phyloP scores from a whole-genome alignment of 768 basidiomycete genomes.

The Daedaleopsis nitida region DNA sequence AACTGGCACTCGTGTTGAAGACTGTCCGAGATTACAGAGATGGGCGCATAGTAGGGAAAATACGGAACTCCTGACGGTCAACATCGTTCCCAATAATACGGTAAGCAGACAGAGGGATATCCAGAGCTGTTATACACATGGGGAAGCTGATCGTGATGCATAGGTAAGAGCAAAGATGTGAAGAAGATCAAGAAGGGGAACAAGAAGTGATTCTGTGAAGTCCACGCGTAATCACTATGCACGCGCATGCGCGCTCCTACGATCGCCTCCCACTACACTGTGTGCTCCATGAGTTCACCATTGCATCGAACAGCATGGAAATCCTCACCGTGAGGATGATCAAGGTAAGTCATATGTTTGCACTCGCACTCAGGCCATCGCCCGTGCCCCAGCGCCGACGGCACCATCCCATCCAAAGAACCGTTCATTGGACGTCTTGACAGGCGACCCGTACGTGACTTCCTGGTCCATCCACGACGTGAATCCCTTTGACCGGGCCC shows the following conservation, averaged over 20 bases:
- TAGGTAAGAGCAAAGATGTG: not conserved
- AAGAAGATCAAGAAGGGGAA: not conserved
- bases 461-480: conserved; percentile 45
- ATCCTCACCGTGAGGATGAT: not conserved
- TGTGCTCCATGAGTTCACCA: conserved; percentile 3
- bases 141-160: not conserved
- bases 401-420: conserved; percentile 83
- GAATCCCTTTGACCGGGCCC: conserved; percentile 76
- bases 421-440: conserved; percentile 49
- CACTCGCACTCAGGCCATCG: conserved; percentile 55
- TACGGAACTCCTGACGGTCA: conserved; percentile 14
- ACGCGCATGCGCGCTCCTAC: too few relatives aligned
- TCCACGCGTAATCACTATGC: conserved; percentile 1
- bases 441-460: conserved; percentile 33
- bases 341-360: conserved; percentile 2
- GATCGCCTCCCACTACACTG: not conserved
- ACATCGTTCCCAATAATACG: conserved; percentile 16
- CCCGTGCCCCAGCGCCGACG: conserved; percentile 78
- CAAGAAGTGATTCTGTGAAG: not conserved
- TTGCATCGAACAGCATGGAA: too few relatives aligned
- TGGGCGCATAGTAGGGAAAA: not conserved
- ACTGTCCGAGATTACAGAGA: not conserved
- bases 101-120: conserved; percentile 8
- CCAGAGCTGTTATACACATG: conserved; percentile 7
- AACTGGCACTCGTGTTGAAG: not conserved